Percentiles rank a stretch among this genome's conserved stretches.
Evolutionary conservation across 441 rosid genomes (phyloP).

Genomic region (Manihot esculenta): DNA sequence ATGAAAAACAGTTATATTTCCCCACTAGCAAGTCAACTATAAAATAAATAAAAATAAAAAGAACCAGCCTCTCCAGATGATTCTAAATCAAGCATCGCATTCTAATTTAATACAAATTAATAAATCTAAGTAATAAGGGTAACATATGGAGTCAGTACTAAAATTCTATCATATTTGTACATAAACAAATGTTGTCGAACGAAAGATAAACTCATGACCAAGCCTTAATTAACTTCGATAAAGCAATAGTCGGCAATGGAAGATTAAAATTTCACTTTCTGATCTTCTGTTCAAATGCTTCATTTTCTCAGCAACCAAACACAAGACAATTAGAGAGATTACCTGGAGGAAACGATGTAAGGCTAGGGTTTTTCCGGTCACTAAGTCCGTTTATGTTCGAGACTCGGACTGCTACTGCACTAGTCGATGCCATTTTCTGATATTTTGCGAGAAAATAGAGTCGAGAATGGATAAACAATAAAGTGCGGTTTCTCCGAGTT

Average conservation of each 20-base stretch:
- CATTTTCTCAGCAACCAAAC: conserved; percentile 6
- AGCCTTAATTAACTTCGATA: not conserved
- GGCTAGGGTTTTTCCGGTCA: conserved; percentile 36
- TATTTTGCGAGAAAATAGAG: no score
- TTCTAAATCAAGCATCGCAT: not conserved
- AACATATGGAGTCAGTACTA: no score
- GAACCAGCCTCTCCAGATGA: not conserved
- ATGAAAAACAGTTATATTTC: no score
- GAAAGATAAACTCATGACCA: not conserved
- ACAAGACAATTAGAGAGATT: conserved; percentile 11
- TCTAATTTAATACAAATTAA: not conserved
- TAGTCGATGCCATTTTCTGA: conserved; percentile 47
- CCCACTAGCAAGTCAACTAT: no score
- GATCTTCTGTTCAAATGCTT: not conserved
- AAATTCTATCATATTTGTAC: no score
- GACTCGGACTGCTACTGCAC: conserved; percentile 29
- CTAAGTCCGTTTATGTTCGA: conserved; percentile 23
- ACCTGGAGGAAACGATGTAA: conserved; percentile 41
- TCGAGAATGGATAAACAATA: no score
- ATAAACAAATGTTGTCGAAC: not conserved
- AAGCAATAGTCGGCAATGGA: not conserved
- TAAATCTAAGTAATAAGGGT: no score
- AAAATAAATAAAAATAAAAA: no score
- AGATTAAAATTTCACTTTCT: not conserved
- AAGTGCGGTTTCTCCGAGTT: no score